Conservation (phyloP, 2,329 filamentous ascomycete genomes). For the Lachnellula cervina region DNA sequence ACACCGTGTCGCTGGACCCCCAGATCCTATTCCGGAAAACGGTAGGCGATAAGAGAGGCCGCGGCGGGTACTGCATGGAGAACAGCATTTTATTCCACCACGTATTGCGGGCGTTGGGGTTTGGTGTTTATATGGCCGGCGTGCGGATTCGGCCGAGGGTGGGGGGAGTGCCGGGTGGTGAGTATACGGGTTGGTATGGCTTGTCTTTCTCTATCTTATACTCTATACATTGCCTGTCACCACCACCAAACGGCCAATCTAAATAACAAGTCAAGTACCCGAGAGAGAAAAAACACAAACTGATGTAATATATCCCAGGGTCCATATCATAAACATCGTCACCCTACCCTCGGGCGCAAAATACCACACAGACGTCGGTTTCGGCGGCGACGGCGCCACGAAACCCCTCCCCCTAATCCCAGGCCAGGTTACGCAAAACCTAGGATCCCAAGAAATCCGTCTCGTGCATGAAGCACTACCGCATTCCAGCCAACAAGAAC, state of each 20-base stretch:
- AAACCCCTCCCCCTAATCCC: constrained; percentile 50
- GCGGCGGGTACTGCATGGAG: constrained; percentile 60
- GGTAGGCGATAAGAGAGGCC: constrained; percentile 26
- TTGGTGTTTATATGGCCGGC: constrained; percentile 50
- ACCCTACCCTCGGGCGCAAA: constrained; percentile 41
- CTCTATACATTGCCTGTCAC: too few relatives aligned
- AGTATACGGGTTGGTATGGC: constrained; percentile 26
- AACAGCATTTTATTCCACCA: constrained; percentile 50
- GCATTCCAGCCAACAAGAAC: constrained; percentile 37
- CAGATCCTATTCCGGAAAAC: constrained; percentile 27
- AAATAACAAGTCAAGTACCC: too few relatives aligned
- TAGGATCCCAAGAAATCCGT: constrained; percentile 51
- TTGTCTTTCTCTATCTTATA: neutral
- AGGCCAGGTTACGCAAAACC: constrained; percentile 34
- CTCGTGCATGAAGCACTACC: constrained; percentile 47
- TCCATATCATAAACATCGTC: constrained; percentile 59
- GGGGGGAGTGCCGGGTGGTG: constrained; percentile 20
- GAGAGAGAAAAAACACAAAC: too few relatives aligned
- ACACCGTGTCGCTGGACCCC: constrained; percentile 19
- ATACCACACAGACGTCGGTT: constrained; percentile 57
- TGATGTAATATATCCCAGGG: too few relatives aligned
- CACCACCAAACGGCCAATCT: too few relatives aligned
- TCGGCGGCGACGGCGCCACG: constrained; percentile 58
- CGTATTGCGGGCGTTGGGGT: constrained; percentile 47
- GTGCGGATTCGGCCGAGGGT: constrained; percentile 23